Evolutionary conservation across 2,329 filamentous ascomycete genomes (phyloP), one percentile per base, ranked within the genome.

Genomic region (Pseudopithomyces chartarum): DNA sequence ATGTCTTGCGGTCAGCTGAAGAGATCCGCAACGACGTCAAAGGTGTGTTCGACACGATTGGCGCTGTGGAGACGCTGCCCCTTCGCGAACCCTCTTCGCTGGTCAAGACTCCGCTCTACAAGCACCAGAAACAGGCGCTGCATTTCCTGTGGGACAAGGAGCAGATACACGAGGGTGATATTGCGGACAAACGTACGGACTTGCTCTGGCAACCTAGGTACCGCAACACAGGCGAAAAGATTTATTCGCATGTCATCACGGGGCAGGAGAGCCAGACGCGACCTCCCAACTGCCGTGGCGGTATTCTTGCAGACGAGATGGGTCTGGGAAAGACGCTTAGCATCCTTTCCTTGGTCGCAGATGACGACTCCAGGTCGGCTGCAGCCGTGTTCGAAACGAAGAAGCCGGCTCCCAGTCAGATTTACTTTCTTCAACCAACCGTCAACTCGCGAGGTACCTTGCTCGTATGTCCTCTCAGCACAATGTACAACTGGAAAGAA

Each of bases 401-500:
- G 46, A 65, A 76, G 2, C 87, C 88, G 5, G 72, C 73, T 48
- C 65, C 71, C 60, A 56, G 8, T 47, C 50, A 6, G 36, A 45
- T 22, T 32, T 44, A 3, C 50, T 47, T 52, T 33, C 57, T 69
- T 7, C 65, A 65, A 13, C 12, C 76, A 69, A 11, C 78, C 19
- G 81, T 80, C 40, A 96, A 97, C 67, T 87, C 86, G 6, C 90
- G 87, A 68, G 87, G 90, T 0, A 98, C 95, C 0, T 80, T 99
- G 32, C 83, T 99, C 17, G 86, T 99, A 15, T 96, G 90, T 55
- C 95, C 95, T 1, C 83, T 97, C 2, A 97, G 91, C 68, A 95
- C 94, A 0, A 87, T 98, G 56, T 89, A 90, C 23, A 99, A 98
- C 69, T 99, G 95, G 95, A 90, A 94, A 66, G 87, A 92, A 64